phyloP scores from a whole-genome alignment of 768 basidiomycete species.

The Russula olivacea region DNA sequence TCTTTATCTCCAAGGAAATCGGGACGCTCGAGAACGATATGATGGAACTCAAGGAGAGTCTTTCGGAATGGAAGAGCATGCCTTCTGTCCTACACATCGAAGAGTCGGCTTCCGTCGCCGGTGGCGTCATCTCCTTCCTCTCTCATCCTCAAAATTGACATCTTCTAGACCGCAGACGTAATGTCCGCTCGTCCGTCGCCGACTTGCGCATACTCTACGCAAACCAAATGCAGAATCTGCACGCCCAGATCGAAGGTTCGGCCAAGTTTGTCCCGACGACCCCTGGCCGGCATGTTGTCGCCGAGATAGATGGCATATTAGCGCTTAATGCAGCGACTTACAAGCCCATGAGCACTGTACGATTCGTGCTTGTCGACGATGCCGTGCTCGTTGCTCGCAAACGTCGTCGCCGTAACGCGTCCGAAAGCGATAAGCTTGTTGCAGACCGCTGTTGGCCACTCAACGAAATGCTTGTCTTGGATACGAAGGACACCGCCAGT shows the following conservation, averaged over 20 bases:
- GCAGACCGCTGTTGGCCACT: slow-evolving; percentile 92
- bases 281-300: slow-evolving; percentile 85
- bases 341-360: slow-evolving; percentile 80
- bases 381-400: slow-evolving; percentile 81
- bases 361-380: slow-evolving; percentile 89
- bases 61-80: slow-evolving; percentile 95
- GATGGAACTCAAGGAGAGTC: slow-evolving; percentile 90
- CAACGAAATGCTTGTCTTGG: slow-evolving; percentile 90
- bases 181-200: slow-evolving; percentile 85
- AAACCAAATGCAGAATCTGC: slow-evolving; percentile 88
- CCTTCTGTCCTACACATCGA: slow-evolving; percentile 89
- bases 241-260: slow-evolving; percentile 87
- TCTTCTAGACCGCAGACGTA: slow-evolving; percentile 45
- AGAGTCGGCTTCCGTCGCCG: slow-evolving; percentile 62
- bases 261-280: slow-evolving; percentile 91
- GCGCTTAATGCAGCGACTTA: slow-evolving; percentile 93
- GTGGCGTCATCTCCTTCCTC: slow-evolving; percentile 29
- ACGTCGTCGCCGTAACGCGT: slow-evolving; percentile 55
- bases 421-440: slow-evolving; percentile 66
- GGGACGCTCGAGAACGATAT: slow-evolving; percentile 94
- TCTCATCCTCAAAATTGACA: slow-evolving; percentile 14
- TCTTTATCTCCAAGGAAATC: slow-evolving; percentile 95
- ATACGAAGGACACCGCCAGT: slow-evolving; percentile 95
- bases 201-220: slow-evolving; percentile 93
- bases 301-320: slow-evolving; percentile 76